Percentiles rank a stretch among this genome's conserved stretches.
Evolutionary conservation across 805 yeast genomes (phyloP).

Genomic region (Ogataea allantospora): DNA sequence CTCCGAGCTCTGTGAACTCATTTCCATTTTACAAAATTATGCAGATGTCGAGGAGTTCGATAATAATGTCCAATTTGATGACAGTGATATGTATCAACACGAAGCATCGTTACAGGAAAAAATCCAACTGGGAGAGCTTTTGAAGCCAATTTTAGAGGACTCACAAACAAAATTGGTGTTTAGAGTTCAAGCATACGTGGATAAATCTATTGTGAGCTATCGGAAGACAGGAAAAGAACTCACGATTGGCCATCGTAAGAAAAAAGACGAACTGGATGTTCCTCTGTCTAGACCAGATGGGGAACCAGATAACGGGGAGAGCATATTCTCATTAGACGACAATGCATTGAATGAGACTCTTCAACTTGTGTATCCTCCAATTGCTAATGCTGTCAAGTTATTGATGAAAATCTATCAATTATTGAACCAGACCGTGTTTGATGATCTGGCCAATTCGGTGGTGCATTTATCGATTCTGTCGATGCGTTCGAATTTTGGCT

Average conservation of each 20-base stretch:
- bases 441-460: constrained; percentile 83
- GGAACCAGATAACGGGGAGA: constrained; percentile 11
- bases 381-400: constrained; percentile 63
- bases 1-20: constrained; percentile 67
- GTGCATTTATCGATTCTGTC: constrained; percentile 75
- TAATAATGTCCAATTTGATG: constrained; percentile 14
- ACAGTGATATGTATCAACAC: constrained; percentile 21
- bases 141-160: constrained; percentile 71
- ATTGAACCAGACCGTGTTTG: constrained; percentile 75
- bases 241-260: constrained; percentile 47
- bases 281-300: not conserved
- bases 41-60: constrained; percentile 55
- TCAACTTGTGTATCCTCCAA: constrained; percentile 56
- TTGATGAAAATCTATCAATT: constrained; percentile 78
- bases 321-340: constrained; percentile 13
- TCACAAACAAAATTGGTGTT: constrained; percentile 79
- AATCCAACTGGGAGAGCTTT: constrained; percentile 45
- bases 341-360: constrained; percentile 8
- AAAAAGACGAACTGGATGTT: constrained; percentile 5
- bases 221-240: constrained; percentile 69
- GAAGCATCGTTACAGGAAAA: constrained; percentile 17
- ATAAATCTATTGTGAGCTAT: constrained; percentile 63
- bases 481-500: constrained; percentile 50
- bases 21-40: constrained; percentile 65
- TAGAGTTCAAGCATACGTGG: constrained; percentile 71